Percentiles rank a stretch among this genome's conserved stretches.
These are phyloP conservation scores for Mollisia scopiformis DNA, from an alignment of 2,329 filamentous ascomycete species.

Conservation along the genomic window DNA sequence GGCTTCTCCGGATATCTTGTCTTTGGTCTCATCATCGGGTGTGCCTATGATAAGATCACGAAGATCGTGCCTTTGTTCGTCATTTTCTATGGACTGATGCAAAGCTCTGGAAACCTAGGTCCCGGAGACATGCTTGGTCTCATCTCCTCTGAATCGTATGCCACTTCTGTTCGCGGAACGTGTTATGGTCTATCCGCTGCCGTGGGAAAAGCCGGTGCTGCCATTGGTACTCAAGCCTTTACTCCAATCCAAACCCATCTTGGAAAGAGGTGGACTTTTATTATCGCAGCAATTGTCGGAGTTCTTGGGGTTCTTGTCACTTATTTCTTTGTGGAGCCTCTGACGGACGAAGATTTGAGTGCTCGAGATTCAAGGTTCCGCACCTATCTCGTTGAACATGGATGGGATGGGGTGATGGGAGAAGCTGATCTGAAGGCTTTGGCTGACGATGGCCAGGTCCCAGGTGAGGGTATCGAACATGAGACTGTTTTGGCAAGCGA, in stretches of 20 bases:
- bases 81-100: slow-evolving; percentile 55
- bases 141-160: slow-evolving; percentile 52
- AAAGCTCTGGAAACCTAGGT: slow-evolving; percentile 51
- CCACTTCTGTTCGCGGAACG: slow-evolving; percentile 54
- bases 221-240: slow-evolving; percentile 54
- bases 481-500: neutral
- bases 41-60: slow-evolving; percentile 49
- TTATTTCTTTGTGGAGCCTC: slow-evolving; percentile 49
- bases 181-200: slow-evolving; percentile 55
- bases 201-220: slow-evolving; percentile 53
- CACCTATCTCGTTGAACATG: slow-evolving; percentile 46
- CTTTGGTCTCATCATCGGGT: slow-evolving; percentile 55
- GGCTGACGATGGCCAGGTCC: slow-evolving; percentile 27
- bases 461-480: neutral
- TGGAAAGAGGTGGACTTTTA: slow-evolving; percentile 54
- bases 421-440: slow-evolving; percentile 41
- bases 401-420: slow-evolving; percentile 51
- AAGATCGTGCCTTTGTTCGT: slow-evolving; percentile 54
- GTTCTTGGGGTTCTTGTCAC: slow-evolving; percentile 50
- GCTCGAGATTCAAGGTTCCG: slow-evolving; percentile 48
- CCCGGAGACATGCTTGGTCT: slow-evolving; percentile 55
- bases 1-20: slow-evolving; percentile 53
- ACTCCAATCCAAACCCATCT: slow-evolving; percentile 48
- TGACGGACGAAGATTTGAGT: slow-evolving; percentile 48
- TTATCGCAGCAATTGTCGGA: slow-evolving; percentile 54